Percentiles rank a stretch among this genome's conserved stretches.
These are phyloP conservation scores for Cyberlindnera petersonii DNA, from an alignment of 805 yeast species.

Conservation along the genomic window DNA sequence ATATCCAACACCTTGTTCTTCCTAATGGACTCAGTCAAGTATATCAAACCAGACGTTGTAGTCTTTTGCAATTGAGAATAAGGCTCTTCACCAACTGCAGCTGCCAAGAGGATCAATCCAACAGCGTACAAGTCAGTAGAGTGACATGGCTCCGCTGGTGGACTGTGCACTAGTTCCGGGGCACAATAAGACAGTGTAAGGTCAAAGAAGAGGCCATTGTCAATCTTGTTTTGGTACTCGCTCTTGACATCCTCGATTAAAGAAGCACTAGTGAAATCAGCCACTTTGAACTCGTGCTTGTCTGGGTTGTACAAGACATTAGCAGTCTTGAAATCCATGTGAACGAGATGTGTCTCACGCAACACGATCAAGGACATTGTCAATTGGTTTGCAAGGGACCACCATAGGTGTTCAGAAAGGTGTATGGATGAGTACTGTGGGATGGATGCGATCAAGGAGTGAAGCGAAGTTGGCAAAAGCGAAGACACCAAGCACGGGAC, in stretches of 20 bases:
- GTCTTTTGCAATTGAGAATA: constrained; percentile 26
- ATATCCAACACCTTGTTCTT: constrained; percentile 33
- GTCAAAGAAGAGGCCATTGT: constrained; percentile 29
- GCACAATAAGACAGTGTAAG: constrained; percentile 42
- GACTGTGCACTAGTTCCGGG: constrained; percentile 38
- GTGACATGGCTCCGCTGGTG: constrained; percentile 28
- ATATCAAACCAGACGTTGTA: constrained; percentile 24
- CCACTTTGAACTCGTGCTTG: constrained; percentile 34
- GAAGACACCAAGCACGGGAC: constrained; percentile 21
- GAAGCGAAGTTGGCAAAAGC: constrained; percentile 21
- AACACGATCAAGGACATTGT: constrained; percentile 27
- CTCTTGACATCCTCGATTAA: constrained; percentile 17
- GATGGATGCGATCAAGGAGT: constrained; percentile 19
- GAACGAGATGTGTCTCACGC: constrained; percentile 33
- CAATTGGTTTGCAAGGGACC: constrained; percentile 29
- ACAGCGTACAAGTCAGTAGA: constrained; percentile 44
- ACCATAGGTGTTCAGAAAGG: constrained; percentile 26
- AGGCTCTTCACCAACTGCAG: constrained; percentile 45
- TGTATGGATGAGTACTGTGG: neutral
- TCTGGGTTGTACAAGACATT: constrained; percentile 35
- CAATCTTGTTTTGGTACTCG: constrained; percentile 14
- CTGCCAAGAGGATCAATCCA: constrained; percentile 42
- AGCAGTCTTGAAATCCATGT: constrained; percentile 46
- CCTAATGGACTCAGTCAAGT: constrained; percentile 32
- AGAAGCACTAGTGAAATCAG: constrained; percentile 44